Conservation (phyloP, 352 stramenopile genomes). For the Phytophthora tubulina region DNA sequence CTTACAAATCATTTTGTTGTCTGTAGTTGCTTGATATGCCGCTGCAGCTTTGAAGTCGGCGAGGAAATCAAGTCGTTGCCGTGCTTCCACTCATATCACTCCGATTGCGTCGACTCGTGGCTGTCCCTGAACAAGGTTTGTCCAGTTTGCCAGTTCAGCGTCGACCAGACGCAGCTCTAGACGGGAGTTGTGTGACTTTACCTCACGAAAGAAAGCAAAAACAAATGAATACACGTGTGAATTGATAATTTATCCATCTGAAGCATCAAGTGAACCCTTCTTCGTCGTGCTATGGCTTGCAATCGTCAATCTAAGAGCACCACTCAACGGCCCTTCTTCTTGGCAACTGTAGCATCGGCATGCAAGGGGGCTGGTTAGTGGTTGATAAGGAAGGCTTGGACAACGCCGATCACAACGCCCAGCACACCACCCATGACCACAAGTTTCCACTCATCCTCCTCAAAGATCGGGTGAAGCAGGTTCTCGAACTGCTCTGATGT, state of each 20-base stretch:
- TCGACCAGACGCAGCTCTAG: constrained; percentile 59
- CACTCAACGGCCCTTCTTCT: constrained; percentile 4
- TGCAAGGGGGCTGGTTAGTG: constrained; percentile 48
- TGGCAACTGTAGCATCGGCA: constrained; percentile 1
- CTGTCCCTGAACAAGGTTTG: constrained; percentile 93
- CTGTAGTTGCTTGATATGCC: constrained; percentile 93
- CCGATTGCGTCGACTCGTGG: constrained; percentile 94
- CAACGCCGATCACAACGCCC: constrained; percentile 90
- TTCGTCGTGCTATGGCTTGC: constrained; percentile 4
- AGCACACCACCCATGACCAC: constrained; percentile 97
- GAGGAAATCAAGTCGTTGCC: constrained; percentile 94
- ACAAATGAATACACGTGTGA: constrained; percentile 48
- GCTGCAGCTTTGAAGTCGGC: constrained; percentile 88
- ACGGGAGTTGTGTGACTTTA: constrained; percentile 10
- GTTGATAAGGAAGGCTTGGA: constrained; percentile 93
- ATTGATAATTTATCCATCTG: constrained; percentile 68
- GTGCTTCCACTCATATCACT: constrained; percentile 95
- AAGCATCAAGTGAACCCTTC: constrained; percentile 19
- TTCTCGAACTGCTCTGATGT: constrained; percentile 94
- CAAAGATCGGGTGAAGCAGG: constrained; percentile 97
- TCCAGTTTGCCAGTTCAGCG: constrained; percentile 89
- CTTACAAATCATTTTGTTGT: constrained; percentile 3
- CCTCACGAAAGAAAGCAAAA: constrained; percentile 18
- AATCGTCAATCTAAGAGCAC: constrained; percentile 7
- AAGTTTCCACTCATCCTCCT: constrained; percentile 99